phyloP scores from a whole-genome alignment of 2,329 filamentous ascomycete genomes.

The Talaromyces sp. region DNA sequence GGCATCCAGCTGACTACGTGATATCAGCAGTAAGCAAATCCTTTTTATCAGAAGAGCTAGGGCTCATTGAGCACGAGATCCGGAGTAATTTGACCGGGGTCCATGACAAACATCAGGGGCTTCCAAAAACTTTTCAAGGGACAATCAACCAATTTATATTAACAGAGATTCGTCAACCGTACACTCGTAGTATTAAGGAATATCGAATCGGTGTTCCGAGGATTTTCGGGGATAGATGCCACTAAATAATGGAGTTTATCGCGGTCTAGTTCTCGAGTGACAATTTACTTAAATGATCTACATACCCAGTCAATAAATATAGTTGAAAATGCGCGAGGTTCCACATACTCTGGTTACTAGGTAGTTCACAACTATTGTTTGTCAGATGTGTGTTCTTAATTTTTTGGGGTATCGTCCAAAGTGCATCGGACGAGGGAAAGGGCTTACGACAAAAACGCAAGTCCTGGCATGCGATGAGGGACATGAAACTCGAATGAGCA shows the following conservation, averaged over 20 bases:
- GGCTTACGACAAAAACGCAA: too few relatives aligned
- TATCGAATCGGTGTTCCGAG: constrained; percentile 8
- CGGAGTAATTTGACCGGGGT: constrained; percentile 3
- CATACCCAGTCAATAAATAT: neutral
- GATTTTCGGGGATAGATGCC: neutral
- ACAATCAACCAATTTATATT: neutral
- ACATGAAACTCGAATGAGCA: too few relatives aligned
- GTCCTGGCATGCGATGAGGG: too few relatives aligned
- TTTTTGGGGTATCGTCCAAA: neutral
- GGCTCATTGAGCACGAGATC: neutral
- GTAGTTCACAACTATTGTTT: neutral
- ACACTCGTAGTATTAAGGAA: neutral
- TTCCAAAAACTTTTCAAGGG: neutral
- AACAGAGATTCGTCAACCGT: too few relatives aligned
- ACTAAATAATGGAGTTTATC: neutral
- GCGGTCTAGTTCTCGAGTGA: neutral
- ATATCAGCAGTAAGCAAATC: neutral
- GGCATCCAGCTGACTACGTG: neutral
- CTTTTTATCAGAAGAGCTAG: neutral
- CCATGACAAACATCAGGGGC: neutral
- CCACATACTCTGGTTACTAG: neutral
- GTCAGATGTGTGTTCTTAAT: neutral
- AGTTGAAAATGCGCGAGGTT: neutral
- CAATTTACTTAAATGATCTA: neutral
- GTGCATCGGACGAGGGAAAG: too few relatives aligned